Percentiles rank a stretch among this genome's conserved stretches.
phyloP scores from a whole-genome alignment of 2,329 filamentous ascomycete species.

The Botrytis deweyae region DNA sequence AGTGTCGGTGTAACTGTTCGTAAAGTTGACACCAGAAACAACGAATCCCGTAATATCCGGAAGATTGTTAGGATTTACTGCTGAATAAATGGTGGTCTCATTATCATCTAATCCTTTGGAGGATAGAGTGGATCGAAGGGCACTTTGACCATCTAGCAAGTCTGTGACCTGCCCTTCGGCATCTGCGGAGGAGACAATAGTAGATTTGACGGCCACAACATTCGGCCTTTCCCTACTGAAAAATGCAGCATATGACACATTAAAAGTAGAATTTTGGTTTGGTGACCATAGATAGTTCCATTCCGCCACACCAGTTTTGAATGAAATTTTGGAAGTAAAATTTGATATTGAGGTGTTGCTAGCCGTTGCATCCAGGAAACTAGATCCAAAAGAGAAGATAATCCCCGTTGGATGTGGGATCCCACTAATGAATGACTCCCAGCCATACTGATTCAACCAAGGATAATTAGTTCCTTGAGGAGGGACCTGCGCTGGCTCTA shows the following conservation, averaged over 20 bases:
- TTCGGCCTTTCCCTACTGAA: constrained; percentile 46
- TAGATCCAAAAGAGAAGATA: constrained; percentile 54
- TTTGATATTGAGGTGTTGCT: constrained; percentile 56
- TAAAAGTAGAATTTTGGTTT: constrained; percentile 47
- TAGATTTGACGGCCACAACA: constrained; percentile 51
- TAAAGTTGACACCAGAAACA: constrained; percentile 48
- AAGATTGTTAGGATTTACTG: constrained; percentile 63
- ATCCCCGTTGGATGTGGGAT: constrained; percentile 68
- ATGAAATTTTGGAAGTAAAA: constrained; percentile 61
- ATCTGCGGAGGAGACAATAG: constrained; percentile 54
- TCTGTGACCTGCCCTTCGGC: constrained; percentile 61
- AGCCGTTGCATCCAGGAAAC: constrained; percentile 60
- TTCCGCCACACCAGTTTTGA: constrained; percentile 59
- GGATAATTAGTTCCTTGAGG: constrained; percentile 60
- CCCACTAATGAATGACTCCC: constrained; percentile 68
- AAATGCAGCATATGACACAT: constrained; percentile 60
- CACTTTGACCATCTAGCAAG: constrained; percentile 65
- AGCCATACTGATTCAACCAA: constrained; percentile 68
- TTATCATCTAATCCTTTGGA: constrained; percentile 55
- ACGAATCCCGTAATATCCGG: constrained; percentile 62
- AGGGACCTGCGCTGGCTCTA: constrained; percentile 50
- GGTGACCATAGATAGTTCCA: constrained; percentile 70
- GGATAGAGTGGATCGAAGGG: constrained; percentile 61
- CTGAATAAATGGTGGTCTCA: constrained; percentile 57
- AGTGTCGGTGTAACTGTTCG: constrained; percentile 42